Conservation (phyloP, 352 stramenopile species). For the Pythium insidiosum region DNA sequence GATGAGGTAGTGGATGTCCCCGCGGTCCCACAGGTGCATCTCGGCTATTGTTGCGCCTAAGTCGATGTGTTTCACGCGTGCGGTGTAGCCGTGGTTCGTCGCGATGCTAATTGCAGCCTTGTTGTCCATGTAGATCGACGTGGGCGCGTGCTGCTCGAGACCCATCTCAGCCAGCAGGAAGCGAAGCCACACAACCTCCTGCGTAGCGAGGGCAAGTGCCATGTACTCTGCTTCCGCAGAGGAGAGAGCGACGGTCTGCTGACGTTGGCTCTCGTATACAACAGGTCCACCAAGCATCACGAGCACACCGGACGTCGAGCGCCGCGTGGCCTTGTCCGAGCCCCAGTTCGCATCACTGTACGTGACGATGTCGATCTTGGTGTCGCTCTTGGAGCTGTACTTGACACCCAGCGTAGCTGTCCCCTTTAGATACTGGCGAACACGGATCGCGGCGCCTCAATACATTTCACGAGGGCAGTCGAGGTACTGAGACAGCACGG, state of each 20-base stretch:
- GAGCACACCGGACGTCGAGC: conserved; percentile 13
- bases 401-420: conserved; percentile 1
- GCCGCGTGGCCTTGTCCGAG: conserved; percentile 2
- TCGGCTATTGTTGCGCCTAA: too few relatives aligned
- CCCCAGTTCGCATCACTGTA: conserved; percentile 18
- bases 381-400: neutral
- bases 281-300: conserved; percentile 6
- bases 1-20: too few relatives aligned
- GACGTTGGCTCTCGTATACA: conserved; percentile 16
- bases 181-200: conserved; percentile 14
- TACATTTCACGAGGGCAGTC: conserved; percentile 8
- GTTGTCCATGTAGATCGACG: conserved; percentile 1
- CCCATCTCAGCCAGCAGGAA: conserved; percentile 5
- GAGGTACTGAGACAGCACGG: conserved; percentile 6
- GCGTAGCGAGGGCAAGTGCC: conserved; percentile 4
- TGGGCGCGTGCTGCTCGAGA: neutral
- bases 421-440: conserved; percentile 12
- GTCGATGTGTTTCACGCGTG: conserved; percentile 6
- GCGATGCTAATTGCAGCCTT: conserved; percentile 1
- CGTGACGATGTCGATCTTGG: neutral
- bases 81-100: neutral
- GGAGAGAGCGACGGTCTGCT: conserved; percentile 8
- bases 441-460: conserved; percentile 8
- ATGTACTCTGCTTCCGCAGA: conserved; percentile 19
- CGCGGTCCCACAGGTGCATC: too few relatives aligned